A percentile compares a stretch with the other conserved stretches of the same genome.
Conservation (phyloP, 495 filamentous ascomycete genomes). For the Zalerion maritima region DNA sequence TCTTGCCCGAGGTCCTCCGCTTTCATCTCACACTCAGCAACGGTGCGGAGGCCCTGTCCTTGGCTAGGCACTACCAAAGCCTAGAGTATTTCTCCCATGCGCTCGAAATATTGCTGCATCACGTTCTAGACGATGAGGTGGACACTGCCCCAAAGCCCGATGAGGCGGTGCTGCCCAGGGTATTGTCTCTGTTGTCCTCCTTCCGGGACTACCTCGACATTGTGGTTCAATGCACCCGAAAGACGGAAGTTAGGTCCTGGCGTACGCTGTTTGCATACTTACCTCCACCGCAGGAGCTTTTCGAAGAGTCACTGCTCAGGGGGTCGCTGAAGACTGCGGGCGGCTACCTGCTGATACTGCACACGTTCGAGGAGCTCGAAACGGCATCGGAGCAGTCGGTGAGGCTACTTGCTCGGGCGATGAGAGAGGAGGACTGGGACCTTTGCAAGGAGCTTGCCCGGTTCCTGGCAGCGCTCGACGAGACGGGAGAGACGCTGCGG, state of each 20-base stretch:
- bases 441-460: slow-evolving; percentile 87
- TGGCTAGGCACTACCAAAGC: slow-evolving; percentile 70
- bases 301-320: slow-evolving; percentile 74
- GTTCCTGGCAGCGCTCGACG: slow-evolving; percentile 85
- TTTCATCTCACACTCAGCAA: slow-evolving; percentile 59
- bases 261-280: slow-evolving; percentile 80
- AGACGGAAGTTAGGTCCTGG: slow-evolving; percentile 94
- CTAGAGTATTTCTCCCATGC: slow-evolving; percentile 86
- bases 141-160: slow-evolving; percentile 55
- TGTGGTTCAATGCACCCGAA: slow-evolving; percentile 91
- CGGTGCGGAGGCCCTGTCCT: slow-evolving; percentile 53
- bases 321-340: slow-evolving; percentile 89
- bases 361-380: slow-evolving; percentile 80
- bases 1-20: slow-evolving; percentile 74
- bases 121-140: slow-evolving; percentile 88
- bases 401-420: slow-evolving; percentile 65
- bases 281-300: slow-evolving; percentile 77
- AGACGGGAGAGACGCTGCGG: slow-evolving; percentile 65
- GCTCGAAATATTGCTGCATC: slow-evolving; percentile 82
- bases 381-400: slow-evolving; percentile 68
- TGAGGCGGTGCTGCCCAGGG: slow-evolving; percentile 66
- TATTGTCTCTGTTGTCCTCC: slow-evolving; percentile 77
- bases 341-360: slow-evolving; percentile 88
- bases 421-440: slow-evolving; percentile 84
- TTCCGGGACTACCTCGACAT: slow-evolving; percentile 88